A percentile compares a stretch with the other conserved stretches of the same genome.
Evolutionary conservation across 1,284 basidiomycete genomes (phyloP).

Genomic region (Hortiboletus rubellus): DNA sequence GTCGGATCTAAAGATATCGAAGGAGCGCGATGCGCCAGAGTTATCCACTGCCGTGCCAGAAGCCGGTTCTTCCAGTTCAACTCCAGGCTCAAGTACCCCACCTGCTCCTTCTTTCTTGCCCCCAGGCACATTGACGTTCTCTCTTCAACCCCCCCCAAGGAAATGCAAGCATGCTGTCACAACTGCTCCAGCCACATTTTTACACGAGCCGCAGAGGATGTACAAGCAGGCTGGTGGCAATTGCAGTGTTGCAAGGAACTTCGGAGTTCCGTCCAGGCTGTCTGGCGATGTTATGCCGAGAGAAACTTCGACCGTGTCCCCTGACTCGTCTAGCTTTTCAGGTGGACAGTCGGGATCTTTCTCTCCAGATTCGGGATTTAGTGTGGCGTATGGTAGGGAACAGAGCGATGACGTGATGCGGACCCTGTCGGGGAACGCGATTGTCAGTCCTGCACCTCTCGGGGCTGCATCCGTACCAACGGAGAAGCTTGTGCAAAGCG

Average conservation of each 20-base stretch:
- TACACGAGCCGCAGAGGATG: conserved; percentile 17
- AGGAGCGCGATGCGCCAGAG: conserved; percentile 40
- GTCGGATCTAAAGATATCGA: conserved; percentile 55
- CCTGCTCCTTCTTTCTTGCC: conserved; percentile 16
- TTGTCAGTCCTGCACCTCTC: neutral
- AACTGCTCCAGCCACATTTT: neutral
- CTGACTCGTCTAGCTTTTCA: conserved; percentile 4
- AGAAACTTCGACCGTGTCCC: conserved; percentile 13
- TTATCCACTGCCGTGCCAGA: conserved; percentile 8
- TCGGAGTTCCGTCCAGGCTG: conserved; percentile 25
- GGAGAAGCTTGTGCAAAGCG: conserved; percentile 22
- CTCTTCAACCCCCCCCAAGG: conserved; percentile 65
- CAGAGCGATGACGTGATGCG: conserved; percentile 2
- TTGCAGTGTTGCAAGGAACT: conserved; percentile 33
- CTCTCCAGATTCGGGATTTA: conserved; percentile 1
- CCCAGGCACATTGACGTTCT: conserved; percentile 33
- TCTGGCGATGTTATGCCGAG: conserved; percentile 11
- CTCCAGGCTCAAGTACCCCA: conserved; percentile 9
- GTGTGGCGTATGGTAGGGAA: neutral
- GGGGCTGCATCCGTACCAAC: neutral
- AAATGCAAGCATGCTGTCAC: conserved; percentile 40
- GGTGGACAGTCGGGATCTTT: conserved; percentile 4
- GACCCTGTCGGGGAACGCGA: conserved; percentile 1
- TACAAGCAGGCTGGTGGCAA: conserved; percentile 36
- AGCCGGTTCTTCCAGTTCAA: conserved; percentile 25